Conservation (phyloP, 2,329 filamentous ascomycete genomes). For the Colletotrichum musae region DNA sequence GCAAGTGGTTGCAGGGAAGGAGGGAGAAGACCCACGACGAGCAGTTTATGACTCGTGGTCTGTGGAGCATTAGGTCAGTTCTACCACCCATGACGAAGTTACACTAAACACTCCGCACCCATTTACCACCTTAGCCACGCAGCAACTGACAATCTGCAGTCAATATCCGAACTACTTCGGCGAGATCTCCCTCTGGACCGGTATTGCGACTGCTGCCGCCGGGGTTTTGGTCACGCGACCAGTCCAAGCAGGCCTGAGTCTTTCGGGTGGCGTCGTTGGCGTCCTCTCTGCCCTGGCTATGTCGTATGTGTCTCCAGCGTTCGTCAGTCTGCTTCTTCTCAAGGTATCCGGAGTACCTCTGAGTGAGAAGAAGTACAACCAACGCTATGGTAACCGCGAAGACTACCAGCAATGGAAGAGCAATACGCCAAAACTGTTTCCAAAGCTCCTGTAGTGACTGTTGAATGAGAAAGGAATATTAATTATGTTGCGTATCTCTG, state of each 20-base stretch:
- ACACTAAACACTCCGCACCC: background rate
- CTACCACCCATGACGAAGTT: background rate
- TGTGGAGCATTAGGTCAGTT: conserved; percentile 70
- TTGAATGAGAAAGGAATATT: background rate
- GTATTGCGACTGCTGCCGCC: conserved; percentile 72
- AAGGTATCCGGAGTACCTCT: conserved; percentile 76
- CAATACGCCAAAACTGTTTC: conserved; percentile 75
- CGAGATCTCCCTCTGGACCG: conserved; percentile 79
- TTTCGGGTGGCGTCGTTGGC: conserved; percentile 58
- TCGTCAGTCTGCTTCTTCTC: conserved; percentile 73
- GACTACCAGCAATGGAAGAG: conserved; percentile 79
- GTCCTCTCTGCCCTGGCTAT: conserved; percentile 54
- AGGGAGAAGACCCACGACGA: conserved; percentile 76
- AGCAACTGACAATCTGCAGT: conserved; percentile 44
- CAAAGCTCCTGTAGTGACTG: conserved; percentile 63
- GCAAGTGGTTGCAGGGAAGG: conserved; percentile 72
- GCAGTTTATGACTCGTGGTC: conserved; percentile 73
- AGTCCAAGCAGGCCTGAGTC: conserved; percentile 70
- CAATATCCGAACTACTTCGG: conserved; percentile 81
- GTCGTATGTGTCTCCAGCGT: conserved; percentile 73
- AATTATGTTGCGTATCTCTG: background rate
- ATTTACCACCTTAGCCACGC: too few species aligned
- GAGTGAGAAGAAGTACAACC: conserved; percentile 79
- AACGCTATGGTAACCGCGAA: conserved; percentile 72
- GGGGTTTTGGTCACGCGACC: conserved; percentile 69